These are phyloP conservation scores for Trichoderma reesei DNA, from an alignment of 495 filamentous ascomycete species.

Conservation along the genomic window DNA sequence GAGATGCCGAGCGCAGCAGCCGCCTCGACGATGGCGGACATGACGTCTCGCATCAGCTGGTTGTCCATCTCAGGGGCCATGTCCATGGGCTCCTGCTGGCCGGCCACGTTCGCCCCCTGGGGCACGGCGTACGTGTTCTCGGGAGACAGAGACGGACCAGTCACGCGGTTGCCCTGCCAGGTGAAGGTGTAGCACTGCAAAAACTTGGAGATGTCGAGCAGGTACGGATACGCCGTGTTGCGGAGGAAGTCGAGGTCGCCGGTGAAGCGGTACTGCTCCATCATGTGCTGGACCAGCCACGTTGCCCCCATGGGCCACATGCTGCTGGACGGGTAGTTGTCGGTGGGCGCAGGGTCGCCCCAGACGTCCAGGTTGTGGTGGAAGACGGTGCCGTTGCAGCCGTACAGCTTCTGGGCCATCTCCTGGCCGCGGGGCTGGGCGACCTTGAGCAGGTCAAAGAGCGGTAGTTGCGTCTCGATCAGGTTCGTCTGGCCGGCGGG, in stretches of 20 bases:
- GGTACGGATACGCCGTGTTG: constrained; percentile 25
- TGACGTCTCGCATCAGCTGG: constrained; percentile 33
- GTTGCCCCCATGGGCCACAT: constrained; percentile 40
- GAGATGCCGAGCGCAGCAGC: constrained; percentile 19
- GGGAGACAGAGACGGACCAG: constrained; percentile 39
- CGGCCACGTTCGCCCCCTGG: constrained; percentile 19
- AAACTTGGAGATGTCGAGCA: constrained; percentile 20
- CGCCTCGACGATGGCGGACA: constrained; percentile 25
- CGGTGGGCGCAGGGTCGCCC: constrained; percentile 38
- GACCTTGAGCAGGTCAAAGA: constrained; percentile 33
- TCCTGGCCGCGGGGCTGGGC: constrained; percentile 26
- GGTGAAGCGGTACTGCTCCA: constrained; percentile 37
- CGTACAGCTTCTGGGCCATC: constrained; percentile 41
- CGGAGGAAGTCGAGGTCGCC: constrained; percentile 26
- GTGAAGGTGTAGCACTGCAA: constrained; percentile 17
- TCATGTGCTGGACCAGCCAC: constrained; percentile 38
- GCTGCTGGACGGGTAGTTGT: constrained; percentile 35
- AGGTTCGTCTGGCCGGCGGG: constrained; percentile 36
- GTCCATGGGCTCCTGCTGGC: constrained; percentile 21
- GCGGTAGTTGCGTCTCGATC: constrained; percentile 20
- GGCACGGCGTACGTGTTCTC: constrained; percentile 37
- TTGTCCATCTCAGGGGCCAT: constrained; percentile 34
- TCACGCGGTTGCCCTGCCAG: constrained; percentile 25
- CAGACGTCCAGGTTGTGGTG: constrained; percentile 44
- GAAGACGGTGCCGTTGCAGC: constrained; percentile 36